Evolutionary conservation across 805 yeast genomes (phyloP).

Genomic region (Wickerhamomyces chaumierensis): DNA sequence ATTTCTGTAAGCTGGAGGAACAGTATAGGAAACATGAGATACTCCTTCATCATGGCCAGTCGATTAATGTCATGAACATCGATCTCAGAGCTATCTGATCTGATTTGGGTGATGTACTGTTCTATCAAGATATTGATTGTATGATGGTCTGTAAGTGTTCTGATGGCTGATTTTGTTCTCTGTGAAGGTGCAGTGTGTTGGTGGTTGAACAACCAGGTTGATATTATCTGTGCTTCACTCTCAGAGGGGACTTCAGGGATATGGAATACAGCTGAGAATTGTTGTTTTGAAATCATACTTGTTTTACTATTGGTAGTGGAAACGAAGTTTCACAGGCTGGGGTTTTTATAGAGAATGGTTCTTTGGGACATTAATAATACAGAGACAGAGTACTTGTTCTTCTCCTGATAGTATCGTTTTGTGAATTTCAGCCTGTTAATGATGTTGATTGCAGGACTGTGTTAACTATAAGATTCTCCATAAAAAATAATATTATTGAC

Average conservation of each 20-base stretch:
- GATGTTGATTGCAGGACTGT: no score
- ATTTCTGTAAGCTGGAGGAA: conserved; percentile 8
- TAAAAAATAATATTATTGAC: no score
- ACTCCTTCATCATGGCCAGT: conserved; percentile 9
- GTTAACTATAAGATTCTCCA: no score
- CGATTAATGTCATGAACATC: conserved; percentile 2
- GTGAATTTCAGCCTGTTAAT: no score
- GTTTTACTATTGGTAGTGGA: no score
- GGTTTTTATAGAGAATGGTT: no score
- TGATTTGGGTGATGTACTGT: conserved; percentile 11
- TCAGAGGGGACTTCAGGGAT: conserved; percentile 11
- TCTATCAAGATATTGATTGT: conserved; percentile 3
- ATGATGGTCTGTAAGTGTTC: conserved; percentile 2
- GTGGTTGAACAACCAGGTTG: conserved; percentile 16
- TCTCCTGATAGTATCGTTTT: no score
- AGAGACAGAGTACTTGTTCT: no score
- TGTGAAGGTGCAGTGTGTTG: conserved; percentile 14
- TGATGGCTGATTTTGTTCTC: conserved; percentile 13
- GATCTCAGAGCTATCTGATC: conserved; percentile 4
- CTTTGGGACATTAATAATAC: no score
- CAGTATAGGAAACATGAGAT: conserved; percentile 12
- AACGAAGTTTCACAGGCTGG: no score
- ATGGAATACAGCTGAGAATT: conserved; percentile 7
- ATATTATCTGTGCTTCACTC: conserved; percentile 12
- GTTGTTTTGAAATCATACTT: neutral